These are phyloP conservation scores for Sphagnum contortum DNA, from an alignment of 225 moss, liverwort and hornwort genomes.

Conservation along the genomic window DNA sequence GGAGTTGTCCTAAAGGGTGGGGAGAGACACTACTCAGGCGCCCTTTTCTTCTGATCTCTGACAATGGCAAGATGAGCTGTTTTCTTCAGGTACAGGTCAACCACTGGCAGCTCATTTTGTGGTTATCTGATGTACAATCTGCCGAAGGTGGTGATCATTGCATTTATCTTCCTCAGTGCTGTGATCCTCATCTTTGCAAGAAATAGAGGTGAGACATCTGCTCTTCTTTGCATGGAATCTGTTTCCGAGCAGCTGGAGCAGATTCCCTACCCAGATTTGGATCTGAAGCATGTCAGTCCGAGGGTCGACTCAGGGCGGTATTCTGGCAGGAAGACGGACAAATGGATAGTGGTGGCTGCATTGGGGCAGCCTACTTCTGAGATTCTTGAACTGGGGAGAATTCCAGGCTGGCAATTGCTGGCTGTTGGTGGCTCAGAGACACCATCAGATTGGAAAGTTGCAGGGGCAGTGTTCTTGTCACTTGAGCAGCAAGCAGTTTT, in stretches of 20 bases:
- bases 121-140: constrained; percentile 41
- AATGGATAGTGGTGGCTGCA: constrained; percentile 71
- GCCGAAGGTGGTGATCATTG: constrained; percentile 49
- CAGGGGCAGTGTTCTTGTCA: constrained; percentile 62
- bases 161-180: constrained; percentile 53
- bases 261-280: constrained; percentile 59
- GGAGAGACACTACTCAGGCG: too few species aligned
- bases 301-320: constrained; percentile 60
- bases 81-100: too few species aligned
- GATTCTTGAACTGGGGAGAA: constrained; percentile 47
- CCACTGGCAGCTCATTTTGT: constrained; percentile 4
- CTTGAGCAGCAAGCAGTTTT: constrained; percentile 55
- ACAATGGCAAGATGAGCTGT: too few species aligned
- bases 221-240: constrained; percentile 52
- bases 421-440: constrained; percentile 51
- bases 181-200: constrained; percentile 45
- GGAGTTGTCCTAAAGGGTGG: too few species aligned
- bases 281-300: constrained; percentile 44
- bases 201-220: constrained; percentile 31
- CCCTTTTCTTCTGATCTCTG: too few species aligned
- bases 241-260: constrained; percentile 44
- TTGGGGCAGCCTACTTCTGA: constrained; percentile 56
- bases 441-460: constrained; percentile 70
- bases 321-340: constrained; percentile 32
- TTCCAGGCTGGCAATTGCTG: constrained; percentile 78